Conservation (phyloP, 176 grass and related monocot species). For the Secale cereale region DNA sequence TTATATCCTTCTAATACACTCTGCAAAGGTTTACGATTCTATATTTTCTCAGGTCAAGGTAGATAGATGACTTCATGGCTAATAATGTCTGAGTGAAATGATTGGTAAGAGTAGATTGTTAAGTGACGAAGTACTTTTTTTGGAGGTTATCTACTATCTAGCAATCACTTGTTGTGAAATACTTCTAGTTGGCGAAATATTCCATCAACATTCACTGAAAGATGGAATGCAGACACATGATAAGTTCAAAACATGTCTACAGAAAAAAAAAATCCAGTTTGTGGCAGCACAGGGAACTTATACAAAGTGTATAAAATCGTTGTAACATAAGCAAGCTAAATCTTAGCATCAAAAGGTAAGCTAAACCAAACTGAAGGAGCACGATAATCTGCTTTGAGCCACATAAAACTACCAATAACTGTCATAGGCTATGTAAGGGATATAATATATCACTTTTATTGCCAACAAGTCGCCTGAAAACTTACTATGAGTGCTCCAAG, state of each 20-base stretch:
- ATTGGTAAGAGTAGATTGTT: conserved; percentile 1
- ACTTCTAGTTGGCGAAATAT: background rate
- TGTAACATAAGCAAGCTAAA: background rate
- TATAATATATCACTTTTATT: background rate
- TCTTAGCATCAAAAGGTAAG: background rate
- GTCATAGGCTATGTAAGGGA: background rate
- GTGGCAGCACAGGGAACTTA: background rate
- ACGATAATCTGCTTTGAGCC: background rate
- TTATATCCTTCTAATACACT: conserved; percentile 98
- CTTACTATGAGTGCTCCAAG: background rate
- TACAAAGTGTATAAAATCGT: background rate
- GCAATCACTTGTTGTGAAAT: background rate
- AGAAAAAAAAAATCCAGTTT: background rate
- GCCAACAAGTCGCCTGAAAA: background rate
- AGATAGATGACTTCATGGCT: background rate
- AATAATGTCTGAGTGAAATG: background rate
- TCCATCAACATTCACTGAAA: background rate
- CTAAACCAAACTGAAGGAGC: background rate
- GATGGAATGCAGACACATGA: background rate
- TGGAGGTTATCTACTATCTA: background rate
- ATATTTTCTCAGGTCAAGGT: conserved; percentile 15
- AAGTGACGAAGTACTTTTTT: background rate
- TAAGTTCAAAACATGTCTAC: background rate
- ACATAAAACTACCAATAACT: background rate
- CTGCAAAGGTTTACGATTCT: conserved; percentile 61